Conservation (phyloP, 345 rosid genomes). For the Hibiscus trionum region DNA sequence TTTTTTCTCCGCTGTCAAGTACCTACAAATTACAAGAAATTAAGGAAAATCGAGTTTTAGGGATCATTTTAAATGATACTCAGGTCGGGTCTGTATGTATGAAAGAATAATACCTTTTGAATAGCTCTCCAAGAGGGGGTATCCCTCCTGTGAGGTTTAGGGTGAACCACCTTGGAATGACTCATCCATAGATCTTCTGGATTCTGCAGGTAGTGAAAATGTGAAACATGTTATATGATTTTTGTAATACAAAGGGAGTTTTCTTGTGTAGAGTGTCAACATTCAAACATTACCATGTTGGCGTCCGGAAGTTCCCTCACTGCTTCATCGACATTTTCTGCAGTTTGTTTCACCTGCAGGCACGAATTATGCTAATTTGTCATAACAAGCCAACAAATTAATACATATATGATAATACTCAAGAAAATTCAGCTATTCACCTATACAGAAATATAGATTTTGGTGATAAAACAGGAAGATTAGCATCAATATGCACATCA, state of each 20-base stretch:
- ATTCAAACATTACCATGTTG: conserved; percentile 47
- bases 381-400: not conserved
- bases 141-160: conserved; percentile 87
- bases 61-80: not conserved
- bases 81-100: not conserved
- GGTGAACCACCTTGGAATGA: conserved; percentile 69
- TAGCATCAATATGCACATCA: not conserved
- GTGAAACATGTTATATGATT: conserved; percentile 2
- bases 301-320: conserved; percentile 97
- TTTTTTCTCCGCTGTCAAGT: conserved; percentile 54
- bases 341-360: conserved; percentile 74
- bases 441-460: not conserved
- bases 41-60: not conserved
- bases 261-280: not conserved
- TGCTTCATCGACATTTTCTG: conserved; percentile 82
- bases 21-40: conserved; percentile 29
- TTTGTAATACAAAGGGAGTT: conserved; percentile 7
- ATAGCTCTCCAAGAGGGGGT: conserved; percentile 69
- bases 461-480: not conserved
- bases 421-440: not conserved
- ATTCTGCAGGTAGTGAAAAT: conserved; percentile 37
- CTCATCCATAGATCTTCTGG: conserved; percentile 96
- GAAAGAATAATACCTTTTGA: conserved; percentile 44
- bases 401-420: not conserved
- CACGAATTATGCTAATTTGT: conserved; percentile 1